A percentile compares a stretch with the other conserved stretches of the same genome.
phyloP scores from a whole-genome alignment of 208 protist species.

The Trypanosoma cruzi region DNA sequence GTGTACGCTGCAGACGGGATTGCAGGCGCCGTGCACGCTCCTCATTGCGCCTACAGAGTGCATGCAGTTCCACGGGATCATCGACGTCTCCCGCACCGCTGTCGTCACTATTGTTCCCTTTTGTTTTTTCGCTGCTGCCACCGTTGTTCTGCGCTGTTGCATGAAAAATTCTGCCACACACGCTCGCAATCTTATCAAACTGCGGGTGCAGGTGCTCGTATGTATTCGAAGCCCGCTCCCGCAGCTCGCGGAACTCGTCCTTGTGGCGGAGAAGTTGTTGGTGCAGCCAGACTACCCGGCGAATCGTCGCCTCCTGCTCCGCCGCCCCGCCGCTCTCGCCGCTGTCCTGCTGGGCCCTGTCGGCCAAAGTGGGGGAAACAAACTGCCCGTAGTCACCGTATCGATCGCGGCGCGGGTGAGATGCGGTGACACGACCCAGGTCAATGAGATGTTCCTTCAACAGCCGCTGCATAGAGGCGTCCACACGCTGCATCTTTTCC shows the following conservation, averaged over 20 bases:
- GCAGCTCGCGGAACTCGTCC: slow-evolving; percentile 10
- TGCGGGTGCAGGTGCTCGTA: background rate
- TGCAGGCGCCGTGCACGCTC: slow-evolving; percentile 9
- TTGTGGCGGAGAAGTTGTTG: slow-evolving; percentile 6
- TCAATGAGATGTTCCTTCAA: slow-evolving; percentile 5
- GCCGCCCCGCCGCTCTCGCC: background rate
- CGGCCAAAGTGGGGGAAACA: background rate
- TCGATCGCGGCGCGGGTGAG: too few species aligned
- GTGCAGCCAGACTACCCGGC: slow-evolving; percentile 9
- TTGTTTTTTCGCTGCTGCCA: background rate
- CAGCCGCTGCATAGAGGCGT: background rate
- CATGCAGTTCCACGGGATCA: slow-evolving; percentile 1
- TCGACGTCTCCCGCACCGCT: background rate
- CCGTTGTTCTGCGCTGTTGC: background rate
- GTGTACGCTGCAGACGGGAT: background rate
- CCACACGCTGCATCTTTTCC: slow-evolving; percentile 7
- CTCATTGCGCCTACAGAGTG: slow-evolving; percentile 19
- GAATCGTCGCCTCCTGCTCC: background rate
- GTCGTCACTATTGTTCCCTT: background rate
- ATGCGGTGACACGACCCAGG: background rate
- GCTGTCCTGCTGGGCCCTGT: background rate
- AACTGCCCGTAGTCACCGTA: background rate
- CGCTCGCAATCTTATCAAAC: background rate
- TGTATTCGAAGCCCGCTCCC: background rate
- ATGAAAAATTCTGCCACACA: slow-evolving; percentile 4